Evolutionary conservation across 768 basidiomycete species (phyloP), one percentile per base, ranked within the genome.

Genomic region (Rhodotorula diobovata): DNA sequence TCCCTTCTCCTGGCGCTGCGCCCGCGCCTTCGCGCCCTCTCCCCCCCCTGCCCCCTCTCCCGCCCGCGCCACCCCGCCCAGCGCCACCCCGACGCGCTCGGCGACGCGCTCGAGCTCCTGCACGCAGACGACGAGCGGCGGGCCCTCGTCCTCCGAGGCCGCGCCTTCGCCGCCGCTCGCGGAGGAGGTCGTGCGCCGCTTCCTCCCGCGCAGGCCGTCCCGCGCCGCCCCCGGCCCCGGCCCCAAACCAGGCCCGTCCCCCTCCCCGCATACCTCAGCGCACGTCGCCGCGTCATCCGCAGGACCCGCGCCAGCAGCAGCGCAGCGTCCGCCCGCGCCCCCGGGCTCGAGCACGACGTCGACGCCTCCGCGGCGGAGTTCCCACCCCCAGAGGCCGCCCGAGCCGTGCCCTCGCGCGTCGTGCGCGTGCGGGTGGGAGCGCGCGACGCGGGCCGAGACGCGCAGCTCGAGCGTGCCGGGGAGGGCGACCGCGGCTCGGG

Each of bases 401-500:
- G 43, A 10, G 43, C 10, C 43, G 43, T 10, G 43, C 43, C 11
- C 43, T 18, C 43, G 18, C 18, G 43, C 43, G 43, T 10, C 43
- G 43, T 43, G n/a, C n/a, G n/a, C n/a, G n/a, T n/a, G n/a, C n/a
- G n/a, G n/a, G n/a, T n/a, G n/a, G n/a, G n/a, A n/a, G 14, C 46
- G 25, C 46, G 41, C 55, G 25, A 66, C 48, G 6, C 57, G 56
- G 12, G 57, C 56, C n/a, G n/a, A 20, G n/a, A 53, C 23, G 21
- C 32, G 11, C 23, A 63, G 35, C 30, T 58, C 41, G 30, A 69
- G 37, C 6, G 57, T 21, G 12, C 30, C 37, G 21, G 35, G 46
- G 32, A 69, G 58, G 18, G 25, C 37, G 20, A 69, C 23, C 48
- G 68, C 68, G 51, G 54, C 61, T 54, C 16, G 43, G 25, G 16